Evolutionary conservation across 1,284 basidiomycete species (phyloP).

Genomic region (Pisolithus thermaeus): DNA sequence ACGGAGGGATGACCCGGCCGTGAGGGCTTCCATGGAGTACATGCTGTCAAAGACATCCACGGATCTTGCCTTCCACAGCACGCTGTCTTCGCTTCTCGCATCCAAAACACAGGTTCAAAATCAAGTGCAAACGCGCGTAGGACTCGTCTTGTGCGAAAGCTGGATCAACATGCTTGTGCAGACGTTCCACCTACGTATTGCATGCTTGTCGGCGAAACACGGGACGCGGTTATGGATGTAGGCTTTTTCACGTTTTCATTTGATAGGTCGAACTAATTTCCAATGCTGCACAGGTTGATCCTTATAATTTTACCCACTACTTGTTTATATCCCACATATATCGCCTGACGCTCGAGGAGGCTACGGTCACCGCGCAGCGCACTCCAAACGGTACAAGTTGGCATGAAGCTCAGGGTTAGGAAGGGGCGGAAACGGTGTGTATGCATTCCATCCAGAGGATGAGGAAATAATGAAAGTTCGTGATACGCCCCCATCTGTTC

Average conservation of each 20-base stretch:
- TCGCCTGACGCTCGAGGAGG: constrained; percentile 49
- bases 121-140: constrained; percentile 48
- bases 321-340: constrained; percentile 75
- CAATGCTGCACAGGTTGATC: constrained; percentile 44
- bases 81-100: too few relatives aligned
- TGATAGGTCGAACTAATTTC: background rate
- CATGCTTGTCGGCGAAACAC: constrained; percentile 80
- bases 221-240: constrained; percentile 61
- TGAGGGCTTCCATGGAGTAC: constrained; percentile 54
- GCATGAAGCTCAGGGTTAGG: background rate
- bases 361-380: constrained; percentile 18
- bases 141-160: constrained; percentile 79
- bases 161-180: constrained; percentile 92
- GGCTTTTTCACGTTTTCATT: constrained; percentile 18
- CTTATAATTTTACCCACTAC: constrained; percentile 66
- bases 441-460: constrained; percentile 85
- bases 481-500: too few relatives aligned
- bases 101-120: background rate
- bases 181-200: constrained; percentile 82
- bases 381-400: constrained; percentile 21
- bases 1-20: too few relatives aligned
- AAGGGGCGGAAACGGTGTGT: constrained; percentile 47
- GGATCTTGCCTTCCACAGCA: too few relatives aligned
- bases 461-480: constrained; percentile 64
- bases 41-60: too few relatives aligned